These are phyloP conservation scores for Lyophyllum semitale DNA, from an alignment of 768 basidiomycete species.

Conservation along the genomic window DNA sequence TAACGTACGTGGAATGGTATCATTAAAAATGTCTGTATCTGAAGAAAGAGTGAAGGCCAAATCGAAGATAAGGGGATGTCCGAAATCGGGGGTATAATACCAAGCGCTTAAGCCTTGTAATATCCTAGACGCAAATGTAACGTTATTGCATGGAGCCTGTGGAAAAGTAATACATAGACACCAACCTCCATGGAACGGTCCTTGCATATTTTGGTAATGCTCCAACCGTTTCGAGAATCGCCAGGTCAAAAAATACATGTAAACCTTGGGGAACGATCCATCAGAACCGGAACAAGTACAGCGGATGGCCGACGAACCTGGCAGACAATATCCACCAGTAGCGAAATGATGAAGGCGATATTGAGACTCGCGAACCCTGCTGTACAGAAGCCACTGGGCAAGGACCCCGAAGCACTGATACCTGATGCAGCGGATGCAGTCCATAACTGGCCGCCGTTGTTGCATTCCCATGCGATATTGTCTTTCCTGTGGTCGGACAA, in stretches of 20 bases:
- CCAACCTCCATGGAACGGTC: conserved; percentile 63
- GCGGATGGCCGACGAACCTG: conserved; percentile 47
- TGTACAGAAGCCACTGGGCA: conserved; percentile 60
- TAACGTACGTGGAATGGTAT: conserved; percentile 31
- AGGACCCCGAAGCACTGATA: conserved; percentile 39
- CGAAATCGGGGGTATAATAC: conserved; percentile 19
- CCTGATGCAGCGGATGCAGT: conserved; percentile 42
- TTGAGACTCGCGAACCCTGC: conserved; percentile 61
- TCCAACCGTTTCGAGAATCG: conserved; percentile 70
- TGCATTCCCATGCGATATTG: conserved; percentile 74
- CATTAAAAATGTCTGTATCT: conserved; percentile 29
- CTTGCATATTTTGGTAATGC: conserved; percentile 66
- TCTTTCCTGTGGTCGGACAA: conserved; percentile 47
- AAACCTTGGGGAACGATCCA: conserved; percentile 45
- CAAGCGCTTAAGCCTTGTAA: conserved; percentile 50
- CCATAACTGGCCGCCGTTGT: conserved; percentile 70
- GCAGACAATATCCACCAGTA: conserved; percentile 66
- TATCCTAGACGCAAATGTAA: conserved; percentile 37
- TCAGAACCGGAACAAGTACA: conserved; percentile 24
- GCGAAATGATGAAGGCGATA: conserved; percentile 63
- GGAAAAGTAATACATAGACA: conserved; percentile 17
- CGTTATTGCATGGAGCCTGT: conserved; percentile 22
- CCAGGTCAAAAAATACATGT: conserved; percentile 80
- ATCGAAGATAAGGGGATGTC: conserved; percentile 27
- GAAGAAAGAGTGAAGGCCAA: conserved; percentile 26